Percentiles rank a stretch among this genome's conserved stretches.
phyloP scores from a whole-genome alignment of 2,329 filamentous ascomycete genomes.

The Aspergillus quadricinctus region DNA sequence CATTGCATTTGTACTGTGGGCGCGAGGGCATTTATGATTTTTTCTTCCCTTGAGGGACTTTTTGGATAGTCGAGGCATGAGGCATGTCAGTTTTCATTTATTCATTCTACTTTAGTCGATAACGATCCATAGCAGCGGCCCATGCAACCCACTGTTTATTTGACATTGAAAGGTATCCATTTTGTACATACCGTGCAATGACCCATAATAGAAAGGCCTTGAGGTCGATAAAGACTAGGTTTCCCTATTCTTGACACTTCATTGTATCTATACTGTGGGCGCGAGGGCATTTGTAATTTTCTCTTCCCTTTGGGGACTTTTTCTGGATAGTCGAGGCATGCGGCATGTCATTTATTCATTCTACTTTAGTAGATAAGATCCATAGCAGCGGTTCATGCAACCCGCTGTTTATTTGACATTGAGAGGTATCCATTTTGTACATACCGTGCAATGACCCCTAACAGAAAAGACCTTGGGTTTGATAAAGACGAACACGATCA shows the following conservation, averaged over 20 bases:
- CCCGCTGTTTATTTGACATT: not conserved
- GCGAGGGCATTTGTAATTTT: not conserved
- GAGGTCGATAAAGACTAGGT: slow-evolving; percentile 7
- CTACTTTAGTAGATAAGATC: not conserved
- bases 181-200: slow-evolving; percentile 25
- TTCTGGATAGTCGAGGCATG: not conserved
- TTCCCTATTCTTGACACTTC: slow-evolving; percentile 7
- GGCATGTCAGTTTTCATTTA: not conserved
- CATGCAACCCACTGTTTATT: not conserved
- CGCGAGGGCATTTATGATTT: slow-evolving; percentile 1
- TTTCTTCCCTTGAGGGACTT: not conserved
- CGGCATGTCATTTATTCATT: no score
- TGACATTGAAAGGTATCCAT: slow-evolving; percentile 4
- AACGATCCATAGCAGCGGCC: not conserved
- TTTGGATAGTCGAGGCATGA: not conserved
- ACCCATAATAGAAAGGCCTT: slow-evolving; percentile 12
- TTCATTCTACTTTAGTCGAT: not conserved
- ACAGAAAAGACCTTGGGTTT: slow-evolving; percentile 11
- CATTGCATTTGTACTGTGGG: slow-evolving; percentile 4
- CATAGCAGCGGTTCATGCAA: not conserved
- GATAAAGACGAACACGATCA: slow-evolving; percentile 13
- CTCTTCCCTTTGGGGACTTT: not conserved
- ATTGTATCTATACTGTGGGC: slow-evolving; percentile 3
- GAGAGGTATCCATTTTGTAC: slow-evolving; percentile 15
- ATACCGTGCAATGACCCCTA: slow-evolving; percentile 21